Percentiles rank a stretch among this genome's conserved stretches.
Evolutionary conservation across 2,329 filamentous ascomycete genomes (phyloP).

Genomic region (Microsporum ferrugineum): DNA sequence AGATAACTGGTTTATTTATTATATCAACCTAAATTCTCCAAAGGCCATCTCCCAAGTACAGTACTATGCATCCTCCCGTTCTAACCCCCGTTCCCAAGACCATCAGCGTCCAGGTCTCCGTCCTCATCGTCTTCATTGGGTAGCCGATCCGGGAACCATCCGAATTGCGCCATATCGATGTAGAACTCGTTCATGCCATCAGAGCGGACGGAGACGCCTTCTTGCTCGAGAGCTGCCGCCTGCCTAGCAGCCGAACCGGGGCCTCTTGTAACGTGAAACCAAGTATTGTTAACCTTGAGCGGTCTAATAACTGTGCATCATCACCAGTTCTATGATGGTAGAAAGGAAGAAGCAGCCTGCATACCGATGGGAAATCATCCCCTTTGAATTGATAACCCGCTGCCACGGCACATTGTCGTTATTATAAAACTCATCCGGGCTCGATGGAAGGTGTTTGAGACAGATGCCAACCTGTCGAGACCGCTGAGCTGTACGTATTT

Average conservation of each 20-base stretch:
- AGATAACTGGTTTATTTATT: not conserved
- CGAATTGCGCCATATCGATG: slow-evolving; percentile 33
- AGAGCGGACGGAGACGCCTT: slow-evolving; percentile 33
- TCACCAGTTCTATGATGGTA: not conserved
- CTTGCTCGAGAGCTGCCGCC: slow-evolving; percentile 29
- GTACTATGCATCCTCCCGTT: too few species aligned
- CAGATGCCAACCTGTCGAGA: slow-evolving; percentile 80
- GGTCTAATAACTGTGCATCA: not conserved
- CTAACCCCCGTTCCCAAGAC: slow-evolving; percentile 1
- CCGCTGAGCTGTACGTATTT: slow-evolving; percentile 46
- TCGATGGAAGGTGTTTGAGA: slow-evolving; percentile 65
- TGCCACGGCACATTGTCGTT: slow-evolving; percentile 83
- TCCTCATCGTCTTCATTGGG: slow-evolving; percentile 34
- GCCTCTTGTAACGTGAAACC: slow-evolving; percentile 17
- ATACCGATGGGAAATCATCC: slow-evolving; percentile 73
- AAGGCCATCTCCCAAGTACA: not conserved
- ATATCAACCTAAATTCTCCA: not conserved
- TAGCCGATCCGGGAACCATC: slow-evolving; percentile 41
- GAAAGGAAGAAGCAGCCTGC: slow-evolving; percentile 11
- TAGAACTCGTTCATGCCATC: slow-evolving; percentile 36
- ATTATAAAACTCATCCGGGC: slow-evolving; percentile 51
- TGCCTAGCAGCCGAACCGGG: slow-evolving; percentile 35
- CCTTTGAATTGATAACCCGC: slow-evolving; percentile 78
- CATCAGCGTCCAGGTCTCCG: slow-evolving; percentile 7
- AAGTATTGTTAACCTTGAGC: not conserved